Conservation (phyloP, 2,329 filamentous ascomycete species). For the Daldinia sp. region DNA sequence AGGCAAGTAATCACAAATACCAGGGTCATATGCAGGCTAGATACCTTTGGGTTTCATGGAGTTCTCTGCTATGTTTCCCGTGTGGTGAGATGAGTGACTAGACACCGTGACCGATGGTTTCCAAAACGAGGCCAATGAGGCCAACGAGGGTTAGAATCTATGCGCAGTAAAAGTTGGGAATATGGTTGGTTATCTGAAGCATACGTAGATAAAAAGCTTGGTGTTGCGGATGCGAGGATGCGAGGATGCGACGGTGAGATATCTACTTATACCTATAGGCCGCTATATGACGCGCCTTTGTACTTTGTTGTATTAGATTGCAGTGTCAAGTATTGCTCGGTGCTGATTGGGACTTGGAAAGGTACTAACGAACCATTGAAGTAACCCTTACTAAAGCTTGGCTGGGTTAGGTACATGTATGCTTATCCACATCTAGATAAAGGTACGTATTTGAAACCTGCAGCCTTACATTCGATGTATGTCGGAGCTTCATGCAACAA, state of each 20-base stretch:
- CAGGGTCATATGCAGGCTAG: neutral
- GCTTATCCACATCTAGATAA: constrained; percentile 7
- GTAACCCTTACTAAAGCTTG: neutral
- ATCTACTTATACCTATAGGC: neutral
- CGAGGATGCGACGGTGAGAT: too few species aligned
- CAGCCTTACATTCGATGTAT: neutral
- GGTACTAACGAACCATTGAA: neutral
- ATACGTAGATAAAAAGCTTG: neutral
- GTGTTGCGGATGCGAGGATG: neutral
- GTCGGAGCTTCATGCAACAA: neutral
- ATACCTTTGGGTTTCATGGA: neutral
- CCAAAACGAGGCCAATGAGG: neutral
- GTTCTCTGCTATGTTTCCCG: neutral
- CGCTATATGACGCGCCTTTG: constrained; percentile 3
- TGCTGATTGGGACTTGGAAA: too few species aligned
- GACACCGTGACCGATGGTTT: neutral
- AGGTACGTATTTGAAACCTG: neutral
- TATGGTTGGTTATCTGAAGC: neutral
- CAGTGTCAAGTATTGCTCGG: constrained; percentile 3
- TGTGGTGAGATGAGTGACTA: neutral
- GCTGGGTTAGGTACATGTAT: neutral
- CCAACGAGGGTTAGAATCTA: neutral
- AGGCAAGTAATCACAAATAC: neutral
- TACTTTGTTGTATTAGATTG: constrained; percentile 9
- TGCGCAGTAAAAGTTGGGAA: neutral